Conservation (phyloP, 345 rosid genomes). For the Populus ilicifolia region DNA sequence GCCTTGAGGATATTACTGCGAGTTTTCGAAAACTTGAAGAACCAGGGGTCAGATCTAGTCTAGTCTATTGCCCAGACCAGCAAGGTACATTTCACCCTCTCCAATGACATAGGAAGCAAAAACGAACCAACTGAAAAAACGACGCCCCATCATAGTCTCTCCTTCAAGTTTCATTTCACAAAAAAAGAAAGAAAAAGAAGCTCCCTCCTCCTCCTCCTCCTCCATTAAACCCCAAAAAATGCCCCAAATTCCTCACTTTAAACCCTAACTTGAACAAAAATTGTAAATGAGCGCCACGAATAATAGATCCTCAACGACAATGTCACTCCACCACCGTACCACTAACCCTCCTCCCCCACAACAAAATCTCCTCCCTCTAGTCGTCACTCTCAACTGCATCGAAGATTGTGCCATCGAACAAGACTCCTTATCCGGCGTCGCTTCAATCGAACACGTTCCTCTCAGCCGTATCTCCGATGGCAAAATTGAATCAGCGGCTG, state of each 20-base stretch:
- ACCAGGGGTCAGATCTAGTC: not conserved
- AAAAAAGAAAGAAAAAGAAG: not conserved
- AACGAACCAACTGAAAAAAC: not conserved
- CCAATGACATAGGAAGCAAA: conserved; percentile 22
- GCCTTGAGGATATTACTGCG: conserved; percentile 7
- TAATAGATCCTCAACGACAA: conserved; percentile 39
- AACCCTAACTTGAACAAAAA: conserved; percentile 35
- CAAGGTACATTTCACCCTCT: conserved; percentile 11
- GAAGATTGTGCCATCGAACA: conserved; percentile 83
- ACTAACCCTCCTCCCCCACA: conserved; percentile 25
- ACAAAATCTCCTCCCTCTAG: conserved; percentile 43
- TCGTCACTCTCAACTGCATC: conserved; percentile 86
- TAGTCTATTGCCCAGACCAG: not conserved
- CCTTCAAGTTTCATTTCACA: not conserved
- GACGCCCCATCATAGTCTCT: conserved; percentile 5
- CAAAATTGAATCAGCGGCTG: conserved; percentile 84
- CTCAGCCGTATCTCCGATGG: conserved; percentile 87
- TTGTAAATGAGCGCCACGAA: conserved; percentile 22
- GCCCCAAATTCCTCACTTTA: conserved; percentile 26
- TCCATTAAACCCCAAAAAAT: conserved; percentile 10
- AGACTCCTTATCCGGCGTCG: conserved; percentile 73
- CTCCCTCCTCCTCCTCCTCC: not conserved
- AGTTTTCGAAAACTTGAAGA: not conserved
- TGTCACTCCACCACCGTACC: conserved; percentile 42
- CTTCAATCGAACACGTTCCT: conserved; percentile 82